phyloP scores from a whole-genome alignment of 345 rosid species.

The Citrus unshiu region DNA sequence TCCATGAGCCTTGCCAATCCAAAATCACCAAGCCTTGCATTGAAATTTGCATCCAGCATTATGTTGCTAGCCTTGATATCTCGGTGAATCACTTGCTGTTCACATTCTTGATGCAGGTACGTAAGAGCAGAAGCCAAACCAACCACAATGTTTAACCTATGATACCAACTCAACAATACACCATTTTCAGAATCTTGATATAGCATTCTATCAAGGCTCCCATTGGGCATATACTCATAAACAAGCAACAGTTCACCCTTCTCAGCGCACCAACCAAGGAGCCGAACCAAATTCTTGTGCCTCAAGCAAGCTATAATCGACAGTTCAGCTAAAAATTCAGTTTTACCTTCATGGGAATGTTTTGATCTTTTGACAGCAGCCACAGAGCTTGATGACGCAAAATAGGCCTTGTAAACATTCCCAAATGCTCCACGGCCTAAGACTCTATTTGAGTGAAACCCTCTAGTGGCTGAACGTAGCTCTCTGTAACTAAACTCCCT shows the following conservation, averaged over 20 bases:
- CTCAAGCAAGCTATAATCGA: slow-evolving; percentile 86
- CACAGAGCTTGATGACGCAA: slow-evolving; percentile 46
- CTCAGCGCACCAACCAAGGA: slow-evolving; percentile 94
- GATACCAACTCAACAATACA: slow-evolving; percentile 52
- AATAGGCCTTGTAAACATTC: slow-evolving; percentile 75
- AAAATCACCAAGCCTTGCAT: slow-evolving; percentile 86
- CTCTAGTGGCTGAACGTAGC: slow-evolving; percentile 66
- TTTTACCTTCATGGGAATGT: slow-evolving; percentile 75
- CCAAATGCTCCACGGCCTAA: slow-evolving; percentile 89
- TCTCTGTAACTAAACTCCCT: slow-evolving; percentile 75
- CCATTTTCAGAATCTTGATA: slow-evolving; percentile 55
- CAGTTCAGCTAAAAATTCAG: slow-evolving; percentile 82
- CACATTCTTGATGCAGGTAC: slow-evolving; percentile 92
- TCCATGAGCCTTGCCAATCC: slow-evolving; percentile 95
- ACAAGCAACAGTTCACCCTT: slow-evolving; percentile 83
- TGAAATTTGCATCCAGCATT: slow-evolving; percentile 83
- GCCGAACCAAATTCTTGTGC: slow-evolving; percentile 86
- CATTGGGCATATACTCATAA: slow-evolving; percentile 89
- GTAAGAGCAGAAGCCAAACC: slow-evolving; percentile 80
- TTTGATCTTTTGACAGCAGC: slow-evolving; percentile 89
- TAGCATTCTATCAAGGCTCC: slow-evolving; percentile 81
- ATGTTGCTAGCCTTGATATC: slow-evolving; percentile 88
- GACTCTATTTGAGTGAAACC: slow-evolving; percentile 79
- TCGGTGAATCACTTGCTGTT: slow-evolving; percentile 90
- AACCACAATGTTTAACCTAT: slow-evolving; percentile 63